Percentiles rank a stretch among this genome's conserved stretches.
Evolutionary conservation across 176 grass and related monocot genomes (phyloP).

Genomic region (Poa pratensis): DNA sequence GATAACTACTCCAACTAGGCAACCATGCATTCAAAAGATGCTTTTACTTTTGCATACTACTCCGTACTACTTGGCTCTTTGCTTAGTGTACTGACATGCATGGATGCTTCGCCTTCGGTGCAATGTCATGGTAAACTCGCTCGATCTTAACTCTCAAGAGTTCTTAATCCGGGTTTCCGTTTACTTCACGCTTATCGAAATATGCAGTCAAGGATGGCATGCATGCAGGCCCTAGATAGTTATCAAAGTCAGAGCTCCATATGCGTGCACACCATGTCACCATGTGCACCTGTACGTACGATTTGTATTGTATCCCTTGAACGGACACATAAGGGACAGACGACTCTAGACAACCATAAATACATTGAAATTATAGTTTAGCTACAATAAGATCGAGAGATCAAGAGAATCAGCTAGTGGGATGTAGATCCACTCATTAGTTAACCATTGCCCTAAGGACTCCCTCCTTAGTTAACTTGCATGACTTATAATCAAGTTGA

Average conservation of each 20-base stretch:
- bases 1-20: too few relatives aligned
- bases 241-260: not conserved
- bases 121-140: too few relatives aligned
- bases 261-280: not conserved
- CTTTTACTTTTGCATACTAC: too few relatives aligned
- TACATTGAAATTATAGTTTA: not conserved
- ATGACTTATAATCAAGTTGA: too few relatives aligned
- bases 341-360: not conserved
- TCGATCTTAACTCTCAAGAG: too few relatives aligned
- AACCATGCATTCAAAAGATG: too few relatives aligned
- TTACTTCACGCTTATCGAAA: constrained; percentile 1
- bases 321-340: not conserved
- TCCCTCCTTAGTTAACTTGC: too few relatives aligned
- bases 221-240: not conserved
- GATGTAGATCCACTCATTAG: not conserved
- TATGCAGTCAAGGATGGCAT: not conserved
- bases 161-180: not conserved
- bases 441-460: not conserved
- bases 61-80: too few relatives aligned
- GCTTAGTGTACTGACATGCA: too few relatives aligned
- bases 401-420: not conserved
- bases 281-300: not conserved
- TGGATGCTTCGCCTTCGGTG: too few relatives aligned
- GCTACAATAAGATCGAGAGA: not conserved
- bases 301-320: not conserved